These are phyloP conservation scores for Cyberlindnera veronae DNA, from an alignment of 805 yeast genomes.

Conservation along the genomic window DNA sequence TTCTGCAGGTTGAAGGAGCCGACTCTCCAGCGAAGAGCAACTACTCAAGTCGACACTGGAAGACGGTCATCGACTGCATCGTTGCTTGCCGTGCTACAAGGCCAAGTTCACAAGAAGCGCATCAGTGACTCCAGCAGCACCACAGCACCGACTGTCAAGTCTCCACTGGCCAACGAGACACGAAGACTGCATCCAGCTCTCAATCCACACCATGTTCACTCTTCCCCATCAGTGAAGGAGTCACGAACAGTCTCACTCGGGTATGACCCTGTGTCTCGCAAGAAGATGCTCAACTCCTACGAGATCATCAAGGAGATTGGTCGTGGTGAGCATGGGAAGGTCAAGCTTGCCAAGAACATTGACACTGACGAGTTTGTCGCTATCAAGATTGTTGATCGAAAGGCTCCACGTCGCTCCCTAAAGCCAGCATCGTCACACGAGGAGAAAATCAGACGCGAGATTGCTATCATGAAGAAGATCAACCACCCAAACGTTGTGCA, in stretches of 20 bases:
- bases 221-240: conserved; percentile 61
- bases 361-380: conserved; percentile 72
- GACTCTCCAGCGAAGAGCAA: neutral
- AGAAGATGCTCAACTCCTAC: conserved; percentile 82
- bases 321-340: conserved; percentile 98
- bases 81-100: conserved; percentile 15
- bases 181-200: conserved; percentile 24
- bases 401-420: conserved; percentile 40
- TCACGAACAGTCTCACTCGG: conserved; percentile 77
- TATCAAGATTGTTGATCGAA: conserved; percentile 85
- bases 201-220: conserved; percentile 27
- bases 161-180: conserved; percentile 14
- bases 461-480: conserved; percentile 91
- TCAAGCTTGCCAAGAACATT: conserved; percentile 79
- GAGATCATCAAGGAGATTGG: conserved; percentile 88
- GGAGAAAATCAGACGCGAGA: conserved; percentile 76
- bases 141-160: conserved; percentile 12
- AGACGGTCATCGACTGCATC: conserved; percentile 19
- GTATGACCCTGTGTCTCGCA: conserved; percentile 81
- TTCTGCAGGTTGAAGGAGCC: conserved; percentile 17
- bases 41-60: conserved; percentile 3
- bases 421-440: conserved; percentile 51
- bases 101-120: conserved; percentile 5
- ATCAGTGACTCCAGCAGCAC: conserved; percentile 8
- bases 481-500: conserved; percentile 90